Percentiles rank a stretch among this genome's conserved stretches.
phyloP scores from a whole-genome alignment of 148 eudicot genomes.

The Silene uniflora region DNA sequence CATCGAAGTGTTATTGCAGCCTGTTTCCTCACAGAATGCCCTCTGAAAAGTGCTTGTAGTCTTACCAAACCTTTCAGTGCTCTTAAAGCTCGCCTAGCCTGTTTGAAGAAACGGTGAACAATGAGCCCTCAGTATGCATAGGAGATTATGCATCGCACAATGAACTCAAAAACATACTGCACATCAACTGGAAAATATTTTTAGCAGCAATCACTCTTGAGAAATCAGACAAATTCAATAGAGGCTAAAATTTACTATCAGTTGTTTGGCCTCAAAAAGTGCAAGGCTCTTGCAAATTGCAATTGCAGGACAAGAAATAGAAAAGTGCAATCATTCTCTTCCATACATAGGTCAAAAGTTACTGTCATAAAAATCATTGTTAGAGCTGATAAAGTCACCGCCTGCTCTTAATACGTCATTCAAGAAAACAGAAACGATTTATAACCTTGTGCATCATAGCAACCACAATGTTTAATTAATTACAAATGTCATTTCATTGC shows the following conservation, averaged over 20 bases:
- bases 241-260: too few species aligned
- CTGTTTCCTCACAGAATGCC: conserved; percentile 96
- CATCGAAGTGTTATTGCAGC: conserved; percentile 83
- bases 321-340: neutral
- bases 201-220: neutral
- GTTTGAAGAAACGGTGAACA: conserved; percentile 24
- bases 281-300: neutral
- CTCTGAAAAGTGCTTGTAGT: conserved; percentile 97
- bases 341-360: neutral
- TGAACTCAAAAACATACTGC: neutral
- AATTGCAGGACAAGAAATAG: neutral
- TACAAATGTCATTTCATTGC: too few species aligned
- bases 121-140: conserved; percentile 4
- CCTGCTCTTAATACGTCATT: too few species aligned
- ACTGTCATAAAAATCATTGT: too few species aligned
- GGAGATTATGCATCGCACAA: neutral
- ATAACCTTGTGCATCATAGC: too few species aligned
- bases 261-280: neutral
- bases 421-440: too few species aligned
- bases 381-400: too few species aligned
- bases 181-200: neutral
- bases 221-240: neutral
- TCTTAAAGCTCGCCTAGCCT: conserved; percentile 92
- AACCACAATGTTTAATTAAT: too few species aligned
- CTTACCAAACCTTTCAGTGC: conserved; percentile 94